These are phyloP conservation scores for Brassica balearica DNA, from an alignment of 441 rosid species.

Conservation along the genomic window DNA sequence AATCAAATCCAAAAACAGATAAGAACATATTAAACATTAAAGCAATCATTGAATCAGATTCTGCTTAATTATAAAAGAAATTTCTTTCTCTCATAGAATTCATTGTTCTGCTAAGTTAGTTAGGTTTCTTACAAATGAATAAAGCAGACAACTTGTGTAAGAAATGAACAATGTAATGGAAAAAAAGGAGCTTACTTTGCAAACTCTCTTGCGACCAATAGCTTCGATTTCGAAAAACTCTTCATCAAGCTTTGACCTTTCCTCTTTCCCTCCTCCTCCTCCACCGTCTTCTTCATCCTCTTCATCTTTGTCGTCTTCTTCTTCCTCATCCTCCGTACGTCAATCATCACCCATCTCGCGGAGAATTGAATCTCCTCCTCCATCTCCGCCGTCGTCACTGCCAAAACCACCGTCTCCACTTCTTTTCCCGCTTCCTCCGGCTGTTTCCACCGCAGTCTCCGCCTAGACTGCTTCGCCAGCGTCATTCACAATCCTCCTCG, in stretches of 20 bases:
- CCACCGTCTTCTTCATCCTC: constrained; percentile 53
- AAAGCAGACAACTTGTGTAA: constrained; percentile 22
- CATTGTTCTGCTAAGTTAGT: no score
- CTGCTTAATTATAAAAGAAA: no score
- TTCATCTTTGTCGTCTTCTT: constrained; percentile 50
- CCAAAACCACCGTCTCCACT: constrained; percentile 38
- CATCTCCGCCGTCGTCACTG: constrained; percentile 38
- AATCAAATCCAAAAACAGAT: constrained; percentile 13
- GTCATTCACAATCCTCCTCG: no score
- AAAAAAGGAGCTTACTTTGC: constrained; percentile 74
- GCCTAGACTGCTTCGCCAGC: constrained; percentile 38
- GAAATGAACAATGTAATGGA: constrained; percentile 4
- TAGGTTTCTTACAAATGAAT: not conserved
- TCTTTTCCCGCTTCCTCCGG: constrained; percentile 34
- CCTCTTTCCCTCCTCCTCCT: constrained; percentile 54
- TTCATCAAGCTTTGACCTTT: constrained; percentile 84
- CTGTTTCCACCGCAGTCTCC: constrained; percentile 39
- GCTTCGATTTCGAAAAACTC: constrained; percentile 98
- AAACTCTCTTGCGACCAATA: constrained; percentile 85
- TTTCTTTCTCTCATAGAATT: not conserved
- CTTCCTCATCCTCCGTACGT: constrained; percentile 50
- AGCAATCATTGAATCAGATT: not conserved
- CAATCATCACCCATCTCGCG: constrained; percentile 44
- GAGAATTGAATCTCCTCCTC: constrained; percentile 30
- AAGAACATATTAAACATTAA: constrained; percentile 33